Base-by-base conservation (phyloP, 2,329 filamentous ascomycete species). In the Alternaria sp. region DNA sequence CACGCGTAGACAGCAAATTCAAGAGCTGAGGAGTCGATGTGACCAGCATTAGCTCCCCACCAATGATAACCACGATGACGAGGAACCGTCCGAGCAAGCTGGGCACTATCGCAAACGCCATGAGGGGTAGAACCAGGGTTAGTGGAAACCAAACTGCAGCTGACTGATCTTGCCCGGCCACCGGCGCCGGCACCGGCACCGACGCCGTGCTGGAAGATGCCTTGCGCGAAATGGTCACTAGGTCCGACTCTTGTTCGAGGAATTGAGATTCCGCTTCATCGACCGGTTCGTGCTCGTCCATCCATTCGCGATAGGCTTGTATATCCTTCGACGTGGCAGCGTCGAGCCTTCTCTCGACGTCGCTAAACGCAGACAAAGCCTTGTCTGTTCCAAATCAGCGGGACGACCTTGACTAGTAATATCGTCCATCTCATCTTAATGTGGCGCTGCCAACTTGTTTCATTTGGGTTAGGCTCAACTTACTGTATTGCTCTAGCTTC, bases 401-500 rank as follows among this genome's bases (percentile, higher is more conserved):
- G 44, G 24, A 34, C 41, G 14, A 21, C 14, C 26, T 23, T 49
- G 37, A 42, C 37, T 33, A 24, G 26, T 50, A 42, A 36, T 28
- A 57, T 40, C 54, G 40, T 33, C 41, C n/a, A 45, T 53, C 49
- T 36, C 24, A 36, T 40, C 5, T 41, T 41, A 29, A 34, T 45
- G 21, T 42, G 28, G 36, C 37, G 24, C 11, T 40, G 17, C 44
- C 31, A 26, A 14, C 33, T 24, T 44, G 37, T 23, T 28, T 13
- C 45, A 5, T 42, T 42, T 28, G 50, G 40, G 40, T 36, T n/a
- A 34, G 4, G 34, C 40, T 54, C 8, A n/a, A 51, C 61, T 74
- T 77, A 89, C 87, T 88, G 71, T 91, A 92, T 68, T 90, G 87
- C 31, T 83, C 83, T 8, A 90, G 76, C 72, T 91, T 91, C 62